Evolutionary conservation across 352 stramenopile genomes (phyloP).

Genomic region (Phytophthora pisi): DNA sequence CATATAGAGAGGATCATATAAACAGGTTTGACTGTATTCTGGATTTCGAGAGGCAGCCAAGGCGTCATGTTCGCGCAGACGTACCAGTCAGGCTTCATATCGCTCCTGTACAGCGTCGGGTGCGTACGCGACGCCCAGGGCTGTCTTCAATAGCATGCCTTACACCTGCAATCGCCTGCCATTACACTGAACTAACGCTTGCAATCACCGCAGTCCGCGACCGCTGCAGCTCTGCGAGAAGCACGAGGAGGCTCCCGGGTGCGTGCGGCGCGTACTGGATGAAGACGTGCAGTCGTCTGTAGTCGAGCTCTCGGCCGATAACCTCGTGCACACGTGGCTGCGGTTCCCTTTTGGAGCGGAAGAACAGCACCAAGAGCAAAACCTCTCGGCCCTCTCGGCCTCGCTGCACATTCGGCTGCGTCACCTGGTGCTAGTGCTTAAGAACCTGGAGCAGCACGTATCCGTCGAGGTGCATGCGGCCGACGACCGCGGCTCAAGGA

Average conservation of each 20-base stretch:
- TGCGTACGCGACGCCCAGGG: constrained; percentile 21
- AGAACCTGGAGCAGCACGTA: constrained; percentile 45
- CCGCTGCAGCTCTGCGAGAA: constrained; percentile 71
- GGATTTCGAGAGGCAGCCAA: neutral
- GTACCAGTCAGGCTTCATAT: constrained; percentile 63
- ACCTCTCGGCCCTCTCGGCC: neutral
- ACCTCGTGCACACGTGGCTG: constrained; percentile 53
- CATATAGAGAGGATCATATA: too few relatives aligned
- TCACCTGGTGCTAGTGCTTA: constrained; percentile 55
- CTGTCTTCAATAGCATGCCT: neutral
- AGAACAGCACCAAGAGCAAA: constrained; percentile 1
- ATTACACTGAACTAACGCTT: neutral
- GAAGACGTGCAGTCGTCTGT: constrained; percentile 65
- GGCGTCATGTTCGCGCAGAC: constrained; percentile 50
- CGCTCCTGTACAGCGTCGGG: constrained; percentile 68
- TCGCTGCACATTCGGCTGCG: constrained; percentile 59
- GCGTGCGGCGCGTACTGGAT: constrained; percentile 56
- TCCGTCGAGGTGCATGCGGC: constrained; percentile 54
- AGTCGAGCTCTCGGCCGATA: constrained; percentile 47
- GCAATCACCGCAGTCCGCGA: constrained; percentile 35
- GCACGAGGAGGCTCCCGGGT: constrained; percentile 37
- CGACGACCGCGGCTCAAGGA: constrained; percentile 38
- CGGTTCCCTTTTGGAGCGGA: constrained; percentile 39
- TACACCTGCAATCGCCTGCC: neutral
- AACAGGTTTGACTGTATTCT: too few relatives aligned